A percentile compares a stretch with the other conserved stretches of the same genome.
These are phyloP conservation scores for Rhodamnia rubescens DNA, from an alignment of 345 rosid species.

Conservation along the genomic window DNA sequence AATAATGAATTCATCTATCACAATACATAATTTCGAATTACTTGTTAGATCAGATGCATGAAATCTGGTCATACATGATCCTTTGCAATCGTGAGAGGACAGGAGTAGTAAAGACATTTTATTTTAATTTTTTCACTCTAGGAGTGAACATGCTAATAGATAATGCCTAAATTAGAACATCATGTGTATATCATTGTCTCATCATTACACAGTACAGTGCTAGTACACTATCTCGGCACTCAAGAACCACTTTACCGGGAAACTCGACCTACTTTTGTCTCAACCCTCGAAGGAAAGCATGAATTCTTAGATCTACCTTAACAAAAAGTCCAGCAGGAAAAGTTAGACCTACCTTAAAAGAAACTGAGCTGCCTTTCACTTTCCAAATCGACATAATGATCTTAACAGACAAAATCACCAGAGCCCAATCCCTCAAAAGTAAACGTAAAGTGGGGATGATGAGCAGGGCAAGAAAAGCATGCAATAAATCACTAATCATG, in stretches of 20 bases:
- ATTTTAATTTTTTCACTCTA: background rate
- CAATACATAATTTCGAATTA: background rate
- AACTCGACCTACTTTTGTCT: background rate
- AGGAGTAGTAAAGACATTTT: too few relatives aligned
- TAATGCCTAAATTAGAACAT: background rate
- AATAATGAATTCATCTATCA: background rate
- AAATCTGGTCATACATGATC: background rate
- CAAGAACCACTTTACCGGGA: background rate
- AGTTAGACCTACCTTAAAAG: background rate
- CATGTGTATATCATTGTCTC: background rate
- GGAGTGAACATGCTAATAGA: background rate
- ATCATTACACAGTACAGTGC: background rate
- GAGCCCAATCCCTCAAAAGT: background rate
- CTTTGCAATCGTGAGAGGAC: background rate
- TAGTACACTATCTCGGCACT: background rate
- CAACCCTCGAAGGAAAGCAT: background rate
- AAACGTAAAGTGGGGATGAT: background rate
- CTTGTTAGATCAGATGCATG: background rate
- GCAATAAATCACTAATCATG: background rate
- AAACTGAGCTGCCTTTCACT: background rate
- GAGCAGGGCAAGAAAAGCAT: background rate
- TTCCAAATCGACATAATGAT: background rate
- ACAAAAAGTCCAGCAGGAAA: background rate
- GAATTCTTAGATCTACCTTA: background rate
- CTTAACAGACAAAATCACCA: background rate